These are phyloP conservation scores for Tephrocybe sp. DNA, from an alignment of 768 basidiomycete species.

Conservation along the genomic window DNA sequence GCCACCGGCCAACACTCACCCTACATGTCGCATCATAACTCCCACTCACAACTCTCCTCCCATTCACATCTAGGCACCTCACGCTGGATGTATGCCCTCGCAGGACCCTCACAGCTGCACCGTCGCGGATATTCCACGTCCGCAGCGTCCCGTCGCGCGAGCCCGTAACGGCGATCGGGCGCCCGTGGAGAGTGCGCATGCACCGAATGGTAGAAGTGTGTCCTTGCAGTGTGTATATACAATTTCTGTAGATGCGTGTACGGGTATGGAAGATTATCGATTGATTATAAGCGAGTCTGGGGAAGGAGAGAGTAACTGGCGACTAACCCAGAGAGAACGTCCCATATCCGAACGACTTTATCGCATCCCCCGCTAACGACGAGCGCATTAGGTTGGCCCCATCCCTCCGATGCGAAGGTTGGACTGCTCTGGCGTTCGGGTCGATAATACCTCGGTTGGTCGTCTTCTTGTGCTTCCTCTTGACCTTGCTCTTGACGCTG, in stretches of 20 bases:
- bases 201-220: constrained; percentile 92
- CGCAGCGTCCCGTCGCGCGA: constrained; percentile 83
- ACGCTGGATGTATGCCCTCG: constrained; percentile 81
- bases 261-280: no score
- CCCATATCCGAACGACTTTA: constrained; percentile 90
- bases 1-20: constrained; percentile 47
- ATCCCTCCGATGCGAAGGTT: constrained; percentile 75
- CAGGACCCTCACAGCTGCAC: constrained; percentile 61
- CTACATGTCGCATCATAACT: constrained; percentile 91
- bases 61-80: constrained; percentile 85
- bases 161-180: constrained; percentile 88
- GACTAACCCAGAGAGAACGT: constrained; percentile 69
- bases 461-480: background rate
- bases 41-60: constrained; percentile 81
- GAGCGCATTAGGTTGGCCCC: constrained; percentile 82
- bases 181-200: constrained; percentile 80
- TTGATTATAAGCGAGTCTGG: no score
- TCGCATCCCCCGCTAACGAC: constrained; percentile 95
- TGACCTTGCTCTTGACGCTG: background rate
- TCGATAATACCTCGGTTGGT: constrained; percentile 10
- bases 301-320: background rate
- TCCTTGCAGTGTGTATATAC: constrained; percentile 76
- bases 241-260: constrained; percentile 37
- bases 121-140: constrained; percentile 92
- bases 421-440: constrained; percentile 42